phyloP scores from a whole-genome alignment of 192 early-diverging fungal genomes.

The Podila horticola region DNA sequence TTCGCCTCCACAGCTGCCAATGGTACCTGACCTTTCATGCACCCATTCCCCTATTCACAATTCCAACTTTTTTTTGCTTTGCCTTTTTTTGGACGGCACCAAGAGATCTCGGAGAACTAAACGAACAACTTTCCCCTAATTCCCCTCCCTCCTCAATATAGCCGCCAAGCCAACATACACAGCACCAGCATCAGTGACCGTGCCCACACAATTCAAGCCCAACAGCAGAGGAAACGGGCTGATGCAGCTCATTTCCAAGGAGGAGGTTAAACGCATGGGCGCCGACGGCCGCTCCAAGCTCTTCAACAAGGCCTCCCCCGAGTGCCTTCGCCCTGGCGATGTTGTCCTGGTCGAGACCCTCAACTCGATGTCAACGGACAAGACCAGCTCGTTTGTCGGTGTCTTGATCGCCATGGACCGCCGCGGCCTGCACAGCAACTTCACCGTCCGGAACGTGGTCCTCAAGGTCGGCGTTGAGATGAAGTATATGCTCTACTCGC shows the following conservation, averaged over 20 bases:
- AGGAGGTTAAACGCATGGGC: constrained; percentile 65
- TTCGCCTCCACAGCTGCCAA: constrained; percentile 47
- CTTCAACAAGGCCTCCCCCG: constrained; percentile 66
- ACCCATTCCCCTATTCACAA: too few species aligned
- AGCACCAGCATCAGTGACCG: constrained; percentile 44
- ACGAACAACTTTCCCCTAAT: neutral
- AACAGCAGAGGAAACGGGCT: constrained; percentile 64
- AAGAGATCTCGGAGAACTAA: constrained; percentile 6
- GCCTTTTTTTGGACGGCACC: neutral
- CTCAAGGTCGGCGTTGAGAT: constrained; percentile 82
- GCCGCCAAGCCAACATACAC: constrained; percentile 49
- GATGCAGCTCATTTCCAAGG: constrained; percentile 73
- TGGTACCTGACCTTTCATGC: constrained; percentile 9
- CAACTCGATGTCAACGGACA: constrained; percentile 59
- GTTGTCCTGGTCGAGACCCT: constrained; percentile 75
- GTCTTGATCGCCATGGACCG: constrained; percentile 79
- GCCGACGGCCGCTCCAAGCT: constrained; percentile 68
- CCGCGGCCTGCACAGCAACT: constrained; percentile 78
- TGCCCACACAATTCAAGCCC: constrained; percentile 60
- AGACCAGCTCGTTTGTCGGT: constrained; percentile 74
- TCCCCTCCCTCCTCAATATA: constrained; percentile 10
- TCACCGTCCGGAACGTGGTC: constrained; percentile 82
- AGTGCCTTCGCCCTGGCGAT: constrained; percentile 69
- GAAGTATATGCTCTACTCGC: constrained; percentile 79
- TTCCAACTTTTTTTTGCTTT: too few species aligned